Evolutionary conservation across 2,329 filamentous ascomycete species (phyloP).

Genomic region (Pestalotiopsis sp.): DNA sequence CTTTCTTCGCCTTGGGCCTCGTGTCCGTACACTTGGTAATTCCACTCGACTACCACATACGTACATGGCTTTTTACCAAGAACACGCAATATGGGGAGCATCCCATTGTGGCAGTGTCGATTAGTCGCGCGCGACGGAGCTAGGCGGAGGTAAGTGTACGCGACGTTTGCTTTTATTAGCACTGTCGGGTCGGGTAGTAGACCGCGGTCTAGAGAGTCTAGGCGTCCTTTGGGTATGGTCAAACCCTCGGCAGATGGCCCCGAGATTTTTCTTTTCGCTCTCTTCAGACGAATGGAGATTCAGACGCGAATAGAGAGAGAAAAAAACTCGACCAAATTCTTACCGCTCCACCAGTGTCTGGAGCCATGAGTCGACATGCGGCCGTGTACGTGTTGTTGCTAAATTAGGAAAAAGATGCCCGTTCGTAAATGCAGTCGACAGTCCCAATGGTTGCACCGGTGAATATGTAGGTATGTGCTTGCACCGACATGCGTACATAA

Average conservation of each 20-base stretch:
- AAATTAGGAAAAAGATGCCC: neutral
- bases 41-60: neutral
- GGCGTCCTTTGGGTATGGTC: neutral
- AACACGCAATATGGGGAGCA: neutral
- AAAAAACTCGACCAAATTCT: neutral
- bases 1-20: neutral
- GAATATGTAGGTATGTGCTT: neutral
- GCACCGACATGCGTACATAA: neutral
- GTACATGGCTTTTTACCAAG: neutral
- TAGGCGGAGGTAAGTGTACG: neutral
- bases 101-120: conserved; percentile 2
- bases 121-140: neutral
- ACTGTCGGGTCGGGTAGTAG: neutral
- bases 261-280: neutral
- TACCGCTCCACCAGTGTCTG: neutral
- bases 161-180: too few species aligned
- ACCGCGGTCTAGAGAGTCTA: neutral
- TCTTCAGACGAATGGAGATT: neutral
- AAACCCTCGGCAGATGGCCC: neutral
- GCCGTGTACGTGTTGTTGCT: neutral
- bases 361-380: neutral
- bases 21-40: neutral
- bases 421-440: neutral
- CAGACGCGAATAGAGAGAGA: neutral
- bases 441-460: neutral